Evolutionary conservation across 352 stramenopile species (phyloP).

Genomic region (Thalassiosira hispida): DNA sequence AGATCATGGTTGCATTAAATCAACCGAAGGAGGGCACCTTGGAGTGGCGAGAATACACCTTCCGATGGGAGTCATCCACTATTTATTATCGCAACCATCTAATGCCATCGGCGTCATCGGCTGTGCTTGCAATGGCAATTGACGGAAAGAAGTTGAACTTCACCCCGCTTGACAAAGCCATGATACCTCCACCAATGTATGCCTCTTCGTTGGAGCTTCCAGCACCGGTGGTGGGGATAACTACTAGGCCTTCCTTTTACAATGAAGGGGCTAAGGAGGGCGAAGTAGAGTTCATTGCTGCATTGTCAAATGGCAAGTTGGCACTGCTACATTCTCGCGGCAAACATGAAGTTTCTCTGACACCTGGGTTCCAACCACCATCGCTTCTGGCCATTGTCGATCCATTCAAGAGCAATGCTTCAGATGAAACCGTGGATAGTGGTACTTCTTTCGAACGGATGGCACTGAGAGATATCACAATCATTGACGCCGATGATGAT

Average conservation of each 20-base stretch:
- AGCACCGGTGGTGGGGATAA: slow-evolving; percentile 48
- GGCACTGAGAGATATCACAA: slow-evolving; percentile 51
- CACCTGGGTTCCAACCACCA: slow-evolving; percentile 41
- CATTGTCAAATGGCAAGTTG: slow-evolving; percentile 48
- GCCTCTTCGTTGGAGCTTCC: slow-evolving; percentile 52
- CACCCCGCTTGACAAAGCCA: slow-evolving; percentile 74
- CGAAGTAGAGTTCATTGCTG: slow-evolving; percentile 40
- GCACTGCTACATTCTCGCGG: slow-evolving; percentile 41
- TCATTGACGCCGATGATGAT: slow-evolving; percentile 43
- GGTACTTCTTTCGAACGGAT: neutral
- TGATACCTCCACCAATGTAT: slow-evolving; percentile 84
- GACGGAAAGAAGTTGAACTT: slow-evolving; percentile 79
- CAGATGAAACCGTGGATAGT: slow-evolving; percentile 19
- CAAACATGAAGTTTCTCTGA: slow-evolving; percentile 18
- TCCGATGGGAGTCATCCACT: slow-evolving; percentile 77
- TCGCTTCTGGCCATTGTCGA: slow-evolving; percentile 33
- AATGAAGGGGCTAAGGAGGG: slow-evolving; percentile 20
- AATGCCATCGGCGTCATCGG: slow-evolving; percentile 30
- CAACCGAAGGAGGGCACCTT: slow-evolving; percentile 15
- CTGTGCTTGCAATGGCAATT: slow-evolving; percentile 63
- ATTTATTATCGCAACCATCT: slow-evolving; percentile 45
- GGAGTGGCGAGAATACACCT: slow-evolving; percentile 75
- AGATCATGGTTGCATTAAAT: slow-evolving; percentile 53
- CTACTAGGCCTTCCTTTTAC: slow-evolving; percentile 45
- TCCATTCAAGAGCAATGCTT: slow-evolving; percentile 16